These are phyloP conservation scores for Metrosideros polymorpha DNA, from an alignment of 441 rosid species.

Conservation along the genomic window DNA sequence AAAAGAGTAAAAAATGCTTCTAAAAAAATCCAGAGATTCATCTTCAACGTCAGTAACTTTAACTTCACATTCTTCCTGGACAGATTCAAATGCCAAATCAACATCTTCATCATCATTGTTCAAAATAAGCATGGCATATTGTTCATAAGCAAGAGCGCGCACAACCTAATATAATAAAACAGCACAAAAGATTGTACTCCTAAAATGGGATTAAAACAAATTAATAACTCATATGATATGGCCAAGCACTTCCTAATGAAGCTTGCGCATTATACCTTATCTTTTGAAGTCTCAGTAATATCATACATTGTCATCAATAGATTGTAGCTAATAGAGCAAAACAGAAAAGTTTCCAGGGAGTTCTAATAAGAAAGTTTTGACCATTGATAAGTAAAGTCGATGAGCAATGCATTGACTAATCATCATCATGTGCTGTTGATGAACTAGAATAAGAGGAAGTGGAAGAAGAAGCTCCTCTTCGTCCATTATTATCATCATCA, in stretches of 20 bases:
- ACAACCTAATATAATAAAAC: slow-evolving; percentile 42
- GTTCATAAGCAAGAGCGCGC: slow-evolving; percentile 92
- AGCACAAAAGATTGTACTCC: not conserved
- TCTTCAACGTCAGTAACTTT: slow-evolving; percentile 43
- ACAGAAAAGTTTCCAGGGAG: not conserved
- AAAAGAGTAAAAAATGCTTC: slow-evolving; percentile 26
- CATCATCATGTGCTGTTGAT: slow-evolving; percentile 9
- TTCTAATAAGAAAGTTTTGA: slow-evolving; percentile 15
- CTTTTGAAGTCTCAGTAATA: slow-evolving; percentile 51
- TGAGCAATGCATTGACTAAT: slow-evolving; percentile 47
- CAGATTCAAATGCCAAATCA: slow-evolving; percentile 51
- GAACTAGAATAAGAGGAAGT: slow-evolving; percentile 3
- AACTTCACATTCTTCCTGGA: slow-evolving; percentile 45
- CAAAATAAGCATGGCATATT: slow-evolving; percentile 86
- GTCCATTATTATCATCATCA: slow-evolving; percentile 1
- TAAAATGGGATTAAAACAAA: not conserved
- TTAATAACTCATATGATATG: slow-evolving; percentile 44
- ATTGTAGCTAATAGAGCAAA: slow-evolving; percentile 5
- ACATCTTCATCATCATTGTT: slow-evolving; percentile 54
- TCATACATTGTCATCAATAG: slow-evolving; percentile 5
- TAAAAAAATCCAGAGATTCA: slow-evolving; percentile 33
- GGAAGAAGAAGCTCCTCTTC: not conserved
- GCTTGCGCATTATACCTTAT: slow-evolving; percentile 68
- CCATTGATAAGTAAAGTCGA: slow-evolving; percentile 85
- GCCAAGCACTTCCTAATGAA: slow-evolving; percentile 80